phyloP scores from a whole-genome alignment of 2,329 filamentous ascomycete species.

The Dactylellina drechsleri region DNA sequence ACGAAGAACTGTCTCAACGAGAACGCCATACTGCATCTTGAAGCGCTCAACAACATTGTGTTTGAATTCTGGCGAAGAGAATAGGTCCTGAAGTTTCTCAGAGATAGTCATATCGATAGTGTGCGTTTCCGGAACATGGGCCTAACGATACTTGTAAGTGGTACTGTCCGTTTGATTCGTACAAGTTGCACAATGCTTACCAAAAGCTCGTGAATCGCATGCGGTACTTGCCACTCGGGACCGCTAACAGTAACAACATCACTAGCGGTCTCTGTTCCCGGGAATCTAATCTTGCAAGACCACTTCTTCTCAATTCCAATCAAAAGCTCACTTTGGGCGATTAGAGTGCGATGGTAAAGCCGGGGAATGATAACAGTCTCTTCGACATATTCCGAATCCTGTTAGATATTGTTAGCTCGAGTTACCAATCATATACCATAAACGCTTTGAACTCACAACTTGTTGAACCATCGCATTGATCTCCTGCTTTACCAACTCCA shows the following conservation, averaged over 20 bases:
- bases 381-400: slow-evolving; percentile 78
- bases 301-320: slow-evolving; percentile 98
- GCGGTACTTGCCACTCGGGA: slow-evolving; percentile 96
- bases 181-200: slow-evolving; percentile 64
- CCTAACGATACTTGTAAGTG: slow-evolving; percentile 65
- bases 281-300: slow-evolving; percentile 99
- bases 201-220: slow-evolving; percentile 94
- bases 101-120: slow-evolving; percentile 85
- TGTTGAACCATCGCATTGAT: slow-evolving; percentile 99
- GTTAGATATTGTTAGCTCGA: slow-evolving; percentile 23
- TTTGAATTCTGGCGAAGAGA: slow-evolving; percentile 82
- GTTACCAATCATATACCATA: neutral
- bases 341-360: slow-evolving; percentile 91
- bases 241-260: slow-evolving; percentile 95
- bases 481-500: slow-evolving; percentile 97
- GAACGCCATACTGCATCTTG: slow-evolving; percentile 90
- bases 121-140: slow-evolving; percentile 97
- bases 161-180: too few relatives aligned
- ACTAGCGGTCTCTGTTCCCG: slow-evolving; percentile 95
- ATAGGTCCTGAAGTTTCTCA: slow-evolving; percentile 78
- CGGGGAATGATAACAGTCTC: slow-evolving; percentile 64
- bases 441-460: slow-evolving; percentile 69
- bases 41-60: slow-evolving; percentile 83
- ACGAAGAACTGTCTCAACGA: slow-evolving; percentile 78
- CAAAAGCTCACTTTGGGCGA: slow-evolving; percentile 86